Evolutionary conservation across 75 land plant species (phyloP).

Genomic region (Selaginella moellendorffii): DNA sequence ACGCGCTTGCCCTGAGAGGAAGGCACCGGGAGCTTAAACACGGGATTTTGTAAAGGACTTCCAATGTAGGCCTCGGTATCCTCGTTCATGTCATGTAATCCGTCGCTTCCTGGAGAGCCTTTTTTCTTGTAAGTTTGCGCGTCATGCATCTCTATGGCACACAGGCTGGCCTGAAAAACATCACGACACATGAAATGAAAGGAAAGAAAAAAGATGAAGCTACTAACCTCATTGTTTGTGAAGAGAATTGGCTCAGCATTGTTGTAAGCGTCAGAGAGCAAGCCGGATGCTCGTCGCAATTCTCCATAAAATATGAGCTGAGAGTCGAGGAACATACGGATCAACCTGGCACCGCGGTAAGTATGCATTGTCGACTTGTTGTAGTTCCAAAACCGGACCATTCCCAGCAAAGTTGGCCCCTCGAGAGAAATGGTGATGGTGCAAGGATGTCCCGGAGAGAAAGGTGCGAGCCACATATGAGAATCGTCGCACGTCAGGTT

Average conservation of each 20-base stretch:
- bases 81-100: neutral
- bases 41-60: neutral
- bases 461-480: constrained; percentile 4
- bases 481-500: constrained; percentile 3
- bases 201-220: too few species aligned
- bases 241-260: neutral
- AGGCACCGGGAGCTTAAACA: neutral
- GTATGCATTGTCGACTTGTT: neutral
- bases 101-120: neutral
- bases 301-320: constrained; percentile 4
- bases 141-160: neutral
- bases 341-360: neutral
- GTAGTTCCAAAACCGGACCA: constrained; percentile 5
- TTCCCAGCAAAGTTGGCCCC: neutral
- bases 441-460: neutral
- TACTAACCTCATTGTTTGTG: constrained; percentile 6
- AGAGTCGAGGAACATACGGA: neutral
- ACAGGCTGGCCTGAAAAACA: neutral
- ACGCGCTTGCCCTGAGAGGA: neutral
- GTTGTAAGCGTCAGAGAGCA: neutral
- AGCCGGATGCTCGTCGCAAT: neutral
- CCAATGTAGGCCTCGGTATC: neutral
- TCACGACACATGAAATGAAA: neutral
- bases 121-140: neutral
- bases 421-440: neutral